Evolutionary conservation across 2,329 filamentous ascomycete genomes (phyloP).

Genomic region (Lasiodiplodia sp.): DNA sequence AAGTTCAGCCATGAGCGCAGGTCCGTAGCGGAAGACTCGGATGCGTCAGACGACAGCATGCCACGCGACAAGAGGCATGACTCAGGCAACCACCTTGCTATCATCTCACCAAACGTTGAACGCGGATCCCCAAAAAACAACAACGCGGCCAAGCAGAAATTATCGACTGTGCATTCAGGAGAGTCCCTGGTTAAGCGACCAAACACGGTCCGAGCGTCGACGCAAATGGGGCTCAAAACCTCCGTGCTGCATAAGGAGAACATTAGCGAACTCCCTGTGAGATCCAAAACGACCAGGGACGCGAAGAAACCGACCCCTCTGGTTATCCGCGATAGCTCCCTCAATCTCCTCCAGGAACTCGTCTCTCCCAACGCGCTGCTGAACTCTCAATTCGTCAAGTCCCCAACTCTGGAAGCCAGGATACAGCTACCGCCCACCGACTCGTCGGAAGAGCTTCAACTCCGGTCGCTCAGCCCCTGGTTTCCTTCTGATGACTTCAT

Average conservation of each 20-base stretch:
- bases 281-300: slow-evolving; percentile 1
- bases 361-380: slow-evolving; percentile 45
- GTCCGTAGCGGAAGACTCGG: slow-evolving; percentile 35
- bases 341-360: slow-evolving; percentile 49
- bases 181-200: slow-evolving; percentile 31
- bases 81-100: slow-evolving; percentile 32
- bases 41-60: slow-evolving; percentile 38
- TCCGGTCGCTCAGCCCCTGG: slow-evolving; percentile 27
- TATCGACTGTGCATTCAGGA: slow-evolving; percentile 44
- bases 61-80: slow-evolving; percentile 30
- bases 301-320: slow-evolving; percentile 38
- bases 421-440: slow-evolving; percentile 46
- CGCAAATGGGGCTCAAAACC: slow-evolving; percentile 33
- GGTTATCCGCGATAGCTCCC: slow-evolving; percentile 46
- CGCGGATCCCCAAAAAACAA: slow-evolving; percentile 37
- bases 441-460: slow-evolving; percentile 40
- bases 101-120: slow-evolving; percentile 27
- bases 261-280: slow-evolving; percentile 19
- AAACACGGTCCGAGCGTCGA: slow-evolving; percentile 34
- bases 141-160: slow-evolving; percentile 39
- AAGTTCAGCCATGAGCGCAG: slow-evolving; percentile 41
- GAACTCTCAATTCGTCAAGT: slow-evolving; percentile 46
- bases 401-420: slow-evolving; percentile 47
- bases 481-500: slow-evolving; percentile 34
- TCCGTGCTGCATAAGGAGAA: slow-evolving; percentile 29